Percentiles rank a stretch among this genome's conserved stretches.
Evolutionary conservation across 345 rosid species (phyloP).

Genomic region (Populus tremula): DNA sequence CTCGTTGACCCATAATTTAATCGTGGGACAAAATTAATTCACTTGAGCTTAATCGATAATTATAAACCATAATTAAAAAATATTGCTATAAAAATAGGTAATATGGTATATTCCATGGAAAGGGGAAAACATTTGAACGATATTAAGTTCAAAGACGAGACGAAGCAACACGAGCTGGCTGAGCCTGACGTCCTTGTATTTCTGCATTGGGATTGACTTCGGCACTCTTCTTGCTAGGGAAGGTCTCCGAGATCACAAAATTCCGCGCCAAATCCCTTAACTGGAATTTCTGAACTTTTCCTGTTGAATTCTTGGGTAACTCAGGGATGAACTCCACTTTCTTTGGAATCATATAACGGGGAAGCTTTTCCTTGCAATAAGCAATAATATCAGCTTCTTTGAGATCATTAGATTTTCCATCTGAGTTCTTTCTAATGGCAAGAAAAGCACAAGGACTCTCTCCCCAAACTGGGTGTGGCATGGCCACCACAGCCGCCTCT

Average conservation of each 20-base stretch:
- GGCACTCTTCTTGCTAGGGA: neutral
- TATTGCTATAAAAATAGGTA: neutral
- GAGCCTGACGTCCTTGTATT: neutral
- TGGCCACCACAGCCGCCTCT: conserved; percentile 51
- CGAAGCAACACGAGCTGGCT: neutral
- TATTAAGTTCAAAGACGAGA: neutral
- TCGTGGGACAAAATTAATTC: neutral
- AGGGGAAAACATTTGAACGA: neutral
- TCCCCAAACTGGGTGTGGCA: conserved; percentile 43
- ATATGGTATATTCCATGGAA: neutral
- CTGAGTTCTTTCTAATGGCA: conserved; percentile 15
- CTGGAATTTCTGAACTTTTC: conserved; percentile 37
- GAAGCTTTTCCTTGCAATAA: conserved; percentile 35
- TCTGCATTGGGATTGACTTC: neutral
- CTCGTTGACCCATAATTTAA: too few relatives aligned
- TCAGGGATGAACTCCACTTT: conserved; percentile 34
- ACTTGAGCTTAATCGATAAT: neutral
- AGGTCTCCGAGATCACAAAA: neutral
- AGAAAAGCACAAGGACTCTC: conserved; percentile 50
- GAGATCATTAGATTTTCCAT: conserved; percentile 24
- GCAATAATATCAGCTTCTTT: conserved; percentile 32
- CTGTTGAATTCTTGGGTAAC: conserved; percentile 41
- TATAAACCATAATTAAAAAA: neutral
- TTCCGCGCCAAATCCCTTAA: conserved; percentile 31
- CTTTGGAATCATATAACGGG: conserved; percentile 45